These are phyloP conservation scores for Dalbergia cochinchinensis DNA, from an alignment of 306 rosid species.

Conservation along the genomic window DNA sequence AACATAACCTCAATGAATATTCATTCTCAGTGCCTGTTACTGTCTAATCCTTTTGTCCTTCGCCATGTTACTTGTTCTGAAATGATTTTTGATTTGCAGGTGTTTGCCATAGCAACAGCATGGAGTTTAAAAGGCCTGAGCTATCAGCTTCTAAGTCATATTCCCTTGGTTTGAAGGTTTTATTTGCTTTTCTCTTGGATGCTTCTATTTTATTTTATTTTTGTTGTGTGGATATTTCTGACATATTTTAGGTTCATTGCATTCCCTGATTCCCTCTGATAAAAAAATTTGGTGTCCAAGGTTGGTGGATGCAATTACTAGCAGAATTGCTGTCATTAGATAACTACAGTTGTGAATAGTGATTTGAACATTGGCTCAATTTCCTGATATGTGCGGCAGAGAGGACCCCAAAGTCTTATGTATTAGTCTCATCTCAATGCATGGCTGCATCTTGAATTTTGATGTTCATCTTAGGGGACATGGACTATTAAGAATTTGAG, in stretches of 20 bases:
- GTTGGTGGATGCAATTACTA: constrained; percentile 7
- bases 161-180: constrained; percentile 67
- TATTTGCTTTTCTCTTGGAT: constrained; percentile 14
- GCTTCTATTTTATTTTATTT: not conserved
- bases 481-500: not conserved
- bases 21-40: not conserved
- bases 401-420: constrained; percentile 8
- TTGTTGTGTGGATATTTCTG: not conserved
- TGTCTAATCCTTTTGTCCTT: not conserved
- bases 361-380: constrained; percentile 18
- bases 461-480: constrained; percentile 10
- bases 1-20: not conserved
- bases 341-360: not conserved
- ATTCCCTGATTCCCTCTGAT: constrained; percentile 15
- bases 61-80: constrained; percentile 24
- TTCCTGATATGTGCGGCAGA: constrained; percentile 8
- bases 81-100: constrained; percentile 57
- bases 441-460: not conserved
- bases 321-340: not conserved
- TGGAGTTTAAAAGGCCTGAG: constrained; percentile 56
- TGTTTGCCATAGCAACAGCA: constrained; percentile 34
- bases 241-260: not conserved
- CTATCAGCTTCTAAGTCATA: constrained; percentile 61
- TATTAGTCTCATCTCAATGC: constrained; percentile 18
- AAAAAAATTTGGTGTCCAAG: constrained; percentile 10